Conservation (phyloP, 768 basidiomycete genomes). For the Amylocystis lapponica region DNA sequence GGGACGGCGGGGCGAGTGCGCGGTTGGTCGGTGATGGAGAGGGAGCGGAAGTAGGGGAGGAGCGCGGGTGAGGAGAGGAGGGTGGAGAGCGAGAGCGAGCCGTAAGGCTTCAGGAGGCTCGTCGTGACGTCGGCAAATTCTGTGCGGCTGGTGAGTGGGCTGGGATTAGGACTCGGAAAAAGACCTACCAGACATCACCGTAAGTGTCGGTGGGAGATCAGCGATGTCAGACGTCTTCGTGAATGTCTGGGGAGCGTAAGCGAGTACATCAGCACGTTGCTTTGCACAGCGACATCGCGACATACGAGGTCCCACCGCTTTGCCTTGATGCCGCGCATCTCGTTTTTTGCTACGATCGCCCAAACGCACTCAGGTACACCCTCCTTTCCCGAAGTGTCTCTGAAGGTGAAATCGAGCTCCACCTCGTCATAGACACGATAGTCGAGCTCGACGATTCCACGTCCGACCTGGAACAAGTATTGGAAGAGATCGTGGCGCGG, state of each 20-base stretch:
- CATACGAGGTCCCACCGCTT: conserved; percentile 84
- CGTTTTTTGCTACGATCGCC: conserved; percentile 78
- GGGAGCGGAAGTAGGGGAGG: conserved; percentile 75
- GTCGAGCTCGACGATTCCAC: conserved; percentile 70
- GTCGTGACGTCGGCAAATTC: conserved; percentile 88
- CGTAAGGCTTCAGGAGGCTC: conserved; percentile 56
- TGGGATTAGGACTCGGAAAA: not conserved
- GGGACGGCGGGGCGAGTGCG: conserved; percentile 56
- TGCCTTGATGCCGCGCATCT: conserved; percentile 61
- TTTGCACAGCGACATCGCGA: not conserved
- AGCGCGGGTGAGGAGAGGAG: conserved; percentile 61
- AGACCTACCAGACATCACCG: conserved; percentile 67
- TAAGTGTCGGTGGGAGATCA: conserved; percentile 52
- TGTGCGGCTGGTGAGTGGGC: conserved; percentile 16
- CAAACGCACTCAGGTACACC: conserved; percentile 67
- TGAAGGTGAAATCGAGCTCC: conserved; percentile 75
- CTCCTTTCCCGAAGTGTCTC: conserved; percentile 31
- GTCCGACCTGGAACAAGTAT: conserved; percentile 50
- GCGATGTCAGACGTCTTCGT: conserved; percentile 69
- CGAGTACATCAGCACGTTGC: not conserved
- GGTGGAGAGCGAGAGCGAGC: conserved; percentile 45
- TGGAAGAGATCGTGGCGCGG: conserved; percentile 84
- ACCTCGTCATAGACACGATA: conserved; percentile 65
- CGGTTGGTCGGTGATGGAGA: conserved; percentile 89
- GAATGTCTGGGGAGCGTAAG: conserved; percentile 53